Evolutionary conservation across 177 flowering plant genomes (phyloP), one percentile per base, ranked within the genome.

Genomic region (Telopea speciosissima): DNA sequence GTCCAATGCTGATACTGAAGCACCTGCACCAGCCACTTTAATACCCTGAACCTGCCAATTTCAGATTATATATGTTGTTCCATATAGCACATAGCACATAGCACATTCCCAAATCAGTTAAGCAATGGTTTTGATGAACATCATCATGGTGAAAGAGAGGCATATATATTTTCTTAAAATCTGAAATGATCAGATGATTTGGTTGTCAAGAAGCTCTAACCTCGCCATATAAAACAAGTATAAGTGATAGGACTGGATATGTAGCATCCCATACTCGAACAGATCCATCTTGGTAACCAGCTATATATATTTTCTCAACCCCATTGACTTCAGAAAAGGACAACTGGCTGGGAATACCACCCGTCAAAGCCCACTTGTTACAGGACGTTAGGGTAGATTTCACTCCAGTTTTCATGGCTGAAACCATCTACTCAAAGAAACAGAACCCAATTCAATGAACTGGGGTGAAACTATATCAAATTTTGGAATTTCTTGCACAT

Each of bases 271-370:
- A 92, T 54, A 94, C 71, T 74, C 91, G 77, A 58, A 86, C 82
- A 66, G 93, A 84, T 66, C 97, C 98, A 85, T 94, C 92, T 65
- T 82, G 77, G 79, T 90, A 94, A 49, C 98, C 96, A 63, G 85
- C 88, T 58, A 89, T 69, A 72, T 82, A 92, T 31, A 92, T 60
- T 73, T 83, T 80, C 74, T 86, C 82, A 60, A 85, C 70, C 45
- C 65, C 70, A 44, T 45, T 67, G 71, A 59, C 77, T 74, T 82
- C 85, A 68, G 79, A 28, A 28, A 61, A 62, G 58, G 91, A 79
- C 64, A 80, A 49, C 40, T 82, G 79, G 74, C 81, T 72, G 72
- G 87, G 89, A 68, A 90, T 85, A 52, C 96, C 96, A 45, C 98
- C 97, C 60, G 85, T 88, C 76, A 92, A 68, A 67, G 90, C 93